Evolutionary conservation across 1,284 basidiomycete genomes (phyloP).

Genomic region (Tilletia setariae): DNA sequence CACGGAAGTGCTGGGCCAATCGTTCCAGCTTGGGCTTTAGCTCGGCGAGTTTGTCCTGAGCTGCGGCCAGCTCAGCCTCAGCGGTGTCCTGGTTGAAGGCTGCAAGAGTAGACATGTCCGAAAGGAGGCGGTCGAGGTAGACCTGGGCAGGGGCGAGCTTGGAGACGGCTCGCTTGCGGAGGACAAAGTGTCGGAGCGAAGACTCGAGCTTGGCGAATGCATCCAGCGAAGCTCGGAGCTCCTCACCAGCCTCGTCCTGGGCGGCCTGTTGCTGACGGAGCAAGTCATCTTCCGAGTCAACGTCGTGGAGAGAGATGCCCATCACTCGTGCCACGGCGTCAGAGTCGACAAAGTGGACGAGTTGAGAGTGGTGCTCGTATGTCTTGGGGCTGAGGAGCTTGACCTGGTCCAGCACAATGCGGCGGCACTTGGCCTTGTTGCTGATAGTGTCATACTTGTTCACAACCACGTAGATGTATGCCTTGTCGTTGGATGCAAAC

Average conservation of each 20-base stretch:
- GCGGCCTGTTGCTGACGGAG: conserved; percentile 7
- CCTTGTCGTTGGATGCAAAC: conserved; percentile 93
- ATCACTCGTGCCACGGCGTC: conserved; percentile 48
- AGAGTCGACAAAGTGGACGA: conserved; percentile 98
- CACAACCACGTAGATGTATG: conserved; percentile 96
- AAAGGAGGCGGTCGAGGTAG: conserved; percentile 81
- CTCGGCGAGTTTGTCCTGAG: conserved; percentile 68
- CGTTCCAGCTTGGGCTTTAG: conserved; percentile 75
- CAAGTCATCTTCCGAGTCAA: conserved; percentile 16
- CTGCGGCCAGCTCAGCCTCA: conserved; percentile 71
- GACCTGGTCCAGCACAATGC: conserved; percentile 89
- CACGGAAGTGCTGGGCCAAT: conserved; percentile 53
- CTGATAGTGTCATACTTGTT: conserved; percentile 96
- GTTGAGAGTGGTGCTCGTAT: conserved; percentile 82
- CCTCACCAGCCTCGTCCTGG: conserved; percentile 6
- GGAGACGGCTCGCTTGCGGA: conserved; percentile 88
- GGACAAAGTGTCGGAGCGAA: conserved; percentile 88
- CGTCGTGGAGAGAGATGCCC: conserved; percentile 16
- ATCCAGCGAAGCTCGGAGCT: conserved; percentile 22
- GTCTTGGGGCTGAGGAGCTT: conserved; percentile 85
- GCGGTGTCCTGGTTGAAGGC: conserved; percentile 83
- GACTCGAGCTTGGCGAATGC: conserved; percentile 84
- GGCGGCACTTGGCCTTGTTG: conserved; percentile 89
- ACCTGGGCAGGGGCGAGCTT: conserved; percentile 94
- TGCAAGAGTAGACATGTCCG: conserved; percentile 82